A percentile compares a stretch with the other conserved stretches of the same genome.
Conservation (phyloP, 441 rosid genomes). For the Pelargonium fulgidum region DNA sequence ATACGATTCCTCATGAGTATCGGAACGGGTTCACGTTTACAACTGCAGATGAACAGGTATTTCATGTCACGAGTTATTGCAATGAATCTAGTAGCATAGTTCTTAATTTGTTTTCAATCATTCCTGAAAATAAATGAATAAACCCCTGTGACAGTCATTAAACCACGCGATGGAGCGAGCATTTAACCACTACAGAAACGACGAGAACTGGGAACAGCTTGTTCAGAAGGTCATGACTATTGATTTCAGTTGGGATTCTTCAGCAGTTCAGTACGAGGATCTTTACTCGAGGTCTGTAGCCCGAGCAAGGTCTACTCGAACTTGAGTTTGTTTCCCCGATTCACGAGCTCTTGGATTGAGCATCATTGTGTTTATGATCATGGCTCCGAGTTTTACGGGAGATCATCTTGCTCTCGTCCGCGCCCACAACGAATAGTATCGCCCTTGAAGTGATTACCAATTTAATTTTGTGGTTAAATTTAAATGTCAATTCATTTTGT, state of each 20-base stretch:
- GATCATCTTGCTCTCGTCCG: no score
- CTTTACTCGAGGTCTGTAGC: slow-evolving; percentile 62
- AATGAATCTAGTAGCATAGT: background rate
- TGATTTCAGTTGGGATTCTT: slow-evolving; percentile 80
- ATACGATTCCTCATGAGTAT: slow-evolving; percentile 55
- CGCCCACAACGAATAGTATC: no score
- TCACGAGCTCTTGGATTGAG: background rate
- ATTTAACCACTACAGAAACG: slow-evolving; percentile 41
- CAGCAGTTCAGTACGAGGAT: slow-evolving; percentile 72
- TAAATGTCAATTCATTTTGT: no score
- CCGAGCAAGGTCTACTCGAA: slow-evolving; percentile 49
- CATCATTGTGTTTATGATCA: no score
- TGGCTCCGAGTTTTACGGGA: no score
- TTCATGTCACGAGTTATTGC: background rate
- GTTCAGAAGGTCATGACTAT: slow-evolving; percentile 58
- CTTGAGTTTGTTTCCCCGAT: background rate
- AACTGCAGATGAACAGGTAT: slow-evolving; percentile 75
- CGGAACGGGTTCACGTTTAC: slow-evolving; percentile 69
- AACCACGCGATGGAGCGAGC: slow-evolving; percentile 66
- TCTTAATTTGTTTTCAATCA: no score
- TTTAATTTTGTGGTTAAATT: no score
- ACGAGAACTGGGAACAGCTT: slow-evolving; percentile 56
- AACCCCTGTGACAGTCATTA: slow-evolving; percentile 37
- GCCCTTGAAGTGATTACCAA: no score
- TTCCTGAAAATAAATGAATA: no score